Evolutionary conservation across 768 basidiomycete genomes (phyloP), one percentile per base, ranked within the genome.

Genomic region (Aureoboletus auriporus): DNA sequence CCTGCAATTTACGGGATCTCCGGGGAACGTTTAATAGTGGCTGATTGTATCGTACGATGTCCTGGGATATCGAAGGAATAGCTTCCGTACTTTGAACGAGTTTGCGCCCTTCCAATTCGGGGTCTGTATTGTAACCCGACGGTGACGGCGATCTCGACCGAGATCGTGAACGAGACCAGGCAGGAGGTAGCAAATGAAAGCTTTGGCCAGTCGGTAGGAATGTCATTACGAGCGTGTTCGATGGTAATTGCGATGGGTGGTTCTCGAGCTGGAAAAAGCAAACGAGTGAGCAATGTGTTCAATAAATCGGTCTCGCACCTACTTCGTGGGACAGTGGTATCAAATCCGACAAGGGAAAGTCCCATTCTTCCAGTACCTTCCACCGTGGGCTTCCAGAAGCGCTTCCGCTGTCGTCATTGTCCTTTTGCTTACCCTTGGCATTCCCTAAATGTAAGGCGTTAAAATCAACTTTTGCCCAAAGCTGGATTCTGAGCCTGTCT

Each of bases 111-210:
- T 76, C 76, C 17, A 68, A 69, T 68, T 89, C 88, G 30, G 86
- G 85, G 57, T 89, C 87, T 2, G 88, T 88, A 27, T 75, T 75
- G 58, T 87, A 88, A 8, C 83, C 86, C 37, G 77, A 69, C 10
- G 83, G 83, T n/a, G 84, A 78, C 43, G 79, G 72, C 23, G 80
- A 65, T 39, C 79, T 72, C 38, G 59, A 61, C 53, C 55, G 58
- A 23, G 51, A 56, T 37, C 65, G 64, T 52, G 49, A 52, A 37
- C 46, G 55, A 42, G 64, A 56, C 57, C 60, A 57, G 7, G 57
- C 54, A 5, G 67, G 55, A 34, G 68, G 56, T 17, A 82, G 79
- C 20, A 84, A 60, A 66, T 81, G 86, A 55, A 80, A 83, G n/a
- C 70, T 71, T 56, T 77, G 70, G 6, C 77, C 79, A 14, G 75